Conservation (phyloP, 225 moss, liverwort and hornwort genomes). For the Sphagnum contortum region DNA sequence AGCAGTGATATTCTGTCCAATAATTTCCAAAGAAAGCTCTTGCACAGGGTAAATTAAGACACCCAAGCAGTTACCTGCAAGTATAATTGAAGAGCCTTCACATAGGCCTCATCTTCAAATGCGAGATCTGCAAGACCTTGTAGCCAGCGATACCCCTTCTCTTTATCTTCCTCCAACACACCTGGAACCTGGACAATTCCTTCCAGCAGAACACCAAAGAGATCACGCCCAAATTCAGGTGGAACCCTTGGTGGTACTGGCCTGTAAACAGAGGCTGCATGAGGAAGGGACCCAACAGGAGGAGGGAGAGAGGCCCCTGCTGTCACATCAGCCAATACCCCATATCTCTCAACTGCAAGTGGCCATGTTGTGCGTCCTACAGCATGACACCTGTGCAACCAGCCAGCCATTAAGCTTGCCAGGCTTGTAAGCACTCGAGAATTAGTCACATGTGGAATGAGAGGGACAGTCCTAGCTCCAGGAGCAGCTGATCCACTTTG, state of each 20-base stretch:
- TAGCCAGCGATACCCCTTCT: slow-evolving; percentile 90
- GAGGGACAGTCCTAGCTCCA: slow-evolving; percentile 51
- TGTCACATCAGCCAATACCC: slow-evolving; percentile 65
- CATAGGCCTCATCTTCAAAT: slow-evolving; percentile 79
- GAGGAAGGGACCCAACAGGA: slow-evolving; percentile 37
- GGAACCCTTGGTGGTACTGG: slow-evolving; percentile 52
- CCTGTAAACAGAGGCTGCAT: slow-evolving; percentile 37
- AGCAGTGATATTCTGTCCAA: too few species aligned
- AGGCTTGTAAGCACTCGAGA: slow-evolving; percentile 63
- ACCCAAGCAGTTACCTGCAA: slow-evolving; percentile 34
- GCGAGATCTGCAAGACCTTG: slow-evolving; percentile 96
- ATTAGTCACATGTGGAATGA: slow-evolving; percentile 67
- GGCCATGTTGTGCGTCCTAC: slow-evolving; percentile 46
- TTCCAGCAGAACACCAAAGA: slow-evolving; percentile 80
- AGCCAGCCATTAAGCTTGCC: slow-evolving; percentile 87
- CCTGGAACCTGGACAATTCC: slow-evolving; percentile 79
- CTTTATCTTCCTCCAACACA: slow-evolving; percentile 70
- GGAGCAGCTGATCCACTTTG: slow-evolving; percentile 35
- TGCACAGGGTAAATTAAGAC: too few species aligned
- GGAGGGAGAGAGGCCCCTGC: slow-evolving; percentile 58
- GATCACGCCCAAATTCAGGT: slow-evolving; percentile 77
- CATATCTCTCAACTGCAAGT: slow-evolving; percentile 73
- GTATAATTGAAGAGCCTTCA: slow-evolving; percentile 84
- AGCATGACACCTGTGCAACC: slow-evolving; percentile 81
- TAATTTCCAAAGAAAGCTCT: too few species aligned